A percentile compares a stretch with the other conserved stretches of the same genome.
Conservation (phyloP, 148 eudicot genomes). For the Drosera capensis region DNA sequence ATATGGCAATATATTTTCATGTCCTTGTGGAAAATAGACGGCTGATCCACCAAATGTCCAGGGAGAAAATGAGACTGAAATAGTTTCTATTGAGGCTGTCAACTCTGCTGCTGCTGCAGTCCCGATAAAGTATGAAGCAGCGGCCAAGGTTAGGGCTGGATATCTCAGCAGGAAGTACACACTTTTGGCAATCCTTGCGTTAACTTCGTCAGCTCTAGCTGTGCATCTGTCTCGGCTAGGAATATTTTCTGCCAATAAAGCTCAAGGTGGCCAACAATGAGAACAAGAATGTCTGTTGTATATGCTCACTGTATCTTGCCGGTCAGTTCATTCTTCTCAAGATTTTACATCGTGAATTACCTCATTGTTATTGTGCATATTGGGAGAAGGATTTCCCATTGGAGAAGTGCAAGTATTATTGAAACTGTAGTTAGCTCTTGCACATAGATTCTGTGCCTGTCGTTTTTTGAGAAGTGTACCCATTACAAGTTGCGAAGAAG, state of each 20-base stretch:
- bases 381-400: neutral
- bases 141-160: constrained; percentile 3
- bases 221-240: constrained; percentile 12
- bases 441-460: no score
- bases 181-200: constrained; percentile 23
- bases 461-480: no score
- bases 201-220: constrained; percentile 24
- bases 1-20: no score
- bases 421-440: neutral
- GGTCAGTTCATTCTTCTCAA: neutral
- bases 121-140: constrained; percentile 6
- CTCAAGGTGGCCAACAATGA: neutral
- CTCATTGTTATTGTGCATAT: neutral
- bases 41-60: constrained; percentile 15
- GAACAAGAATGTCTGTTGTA: no score
- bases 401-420: neutral
- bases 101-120: constrained; percentile 2
- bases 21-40: constrained; percentile 14
- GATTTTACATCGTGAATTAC: neutral
- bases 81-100: constrained; percentile 10
- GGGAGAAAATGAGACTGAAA: constrained; percentile 12
- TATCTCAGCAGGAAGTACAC: constrained; percentile 8
- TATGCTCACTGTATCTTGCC: neutral
- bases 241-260: constrained; percentile 4
- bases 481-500: no score